Conservation (phyloP, 768 basidiomycete species). For the Terana coerulea region DNA sequence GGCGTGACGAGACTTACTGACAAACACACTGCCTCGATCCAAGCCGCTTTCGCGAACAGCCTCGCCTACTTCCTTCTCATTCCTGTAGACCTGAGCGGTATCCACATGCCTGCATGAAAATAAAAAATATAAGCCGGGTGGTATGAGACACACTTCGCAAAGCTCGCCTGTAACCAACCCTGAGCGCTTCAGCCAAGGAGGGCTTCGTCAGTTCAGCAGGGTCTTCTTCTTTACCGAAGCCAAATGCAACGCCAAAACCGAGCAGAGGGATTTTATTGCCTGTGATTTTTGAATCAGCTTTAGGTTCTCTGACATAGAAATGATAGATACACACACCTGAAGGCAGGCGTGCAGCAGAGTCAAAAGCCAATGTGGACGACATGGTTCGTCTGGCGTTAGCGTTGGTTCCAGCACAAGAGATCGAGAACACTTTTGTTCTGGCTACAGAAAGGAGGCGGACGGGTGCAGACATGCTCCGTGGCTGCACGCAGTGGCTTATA, state of each 20-base stretch:
- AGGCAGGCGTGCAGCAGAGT: too few relatives aligned
- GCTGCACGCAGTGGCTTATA: too few relatives aligned
- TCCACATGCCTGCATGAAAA: conserved; percentile 62
- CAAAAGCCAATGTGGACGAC: too few relatives aligned
- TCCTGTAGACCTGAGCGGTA: conserved; percentile 65
- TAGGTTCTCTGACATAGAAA: too few relatives aligned
- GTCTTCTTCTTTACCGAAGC: conserved; percentile 12
- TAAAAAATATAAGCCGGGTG: neutral
- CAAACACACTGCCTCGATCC: conserved; percentile 57
- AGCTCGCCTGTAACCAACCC: conserved; percentile 14
- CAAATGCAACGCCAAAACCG: conserved; percentile 16
- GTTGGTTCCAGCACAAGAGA: too few relatives aligned
- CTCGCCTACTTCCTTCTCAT: conserved; percentile 59
- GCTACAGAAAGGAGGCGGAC: too few relatives aligned
- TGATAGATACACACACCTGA: too few relatives aligned
- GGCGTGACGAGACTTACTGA: conserved; percentile 53
- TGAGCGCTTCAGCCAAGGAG: conserved; percentile 11
- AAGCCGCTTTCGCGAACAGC: conserved; percentile 56
- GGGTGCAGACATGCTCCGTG: too few relatives aligned
- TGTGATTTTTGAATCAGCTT: too few relatives aligned
- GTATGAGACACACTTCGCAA: neutral
- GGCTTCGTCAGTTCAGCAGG: conserved; percentile 10
- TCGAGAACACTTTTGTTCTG: too few relatives aligned
- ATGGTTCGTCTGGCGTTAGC: too few relatives aligned
- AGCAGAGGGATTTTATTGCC: conserved; percentile 10